Percentiles rank a stretch among this genome's conserved stretches.
Evolutionary conservation across 306 rosid species (phyloP).

Genomic region (Fragaria nilgerrensis): DNA sequence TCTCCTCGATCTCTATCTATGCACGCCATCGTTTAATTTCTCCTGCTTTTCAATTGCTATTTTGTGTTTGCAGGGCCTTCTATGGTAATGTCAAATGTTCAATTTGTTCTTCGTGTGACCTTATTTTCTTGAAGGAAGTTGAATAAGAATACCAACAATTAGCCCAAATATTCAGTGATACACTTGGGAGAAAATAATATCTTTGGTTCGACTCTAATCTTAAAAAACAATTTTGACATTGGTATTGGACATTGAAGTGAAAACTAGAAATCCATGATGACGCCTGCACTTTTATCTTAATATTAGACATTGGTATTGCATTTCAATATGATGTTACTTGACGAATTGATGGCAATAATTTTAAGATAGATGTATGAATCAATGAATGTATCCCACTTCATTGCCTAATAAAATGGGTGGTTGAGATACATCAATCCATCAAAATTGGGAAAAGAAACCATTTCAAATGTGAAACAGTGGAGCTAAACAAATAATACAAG

Average conservation of each 20-base stretch:
- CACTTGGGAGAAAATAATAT: neutral
- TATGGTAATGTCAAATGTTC: neutral
- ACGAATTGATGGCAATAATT: conserved; percentile 2
- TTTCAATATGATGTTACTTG: neutral
- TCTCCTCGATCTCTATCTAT: neutral
- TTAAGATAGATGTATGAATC: neutral
- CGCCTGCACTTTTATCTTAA: neutral
- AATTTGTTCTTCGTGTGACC: neutral
- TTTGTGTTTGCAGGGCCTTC: neutral
- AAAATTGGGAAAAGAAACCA: neutral
- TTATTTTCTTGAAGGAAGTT: neutral
- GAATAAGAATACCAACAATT: neutral
- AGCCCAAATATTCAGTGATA: neutral
- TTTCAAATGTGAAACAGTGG: neutral
- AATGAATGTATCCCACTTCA: neutral
- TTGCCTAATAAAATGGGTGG: neutral
- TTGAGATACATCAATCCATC: neutral
- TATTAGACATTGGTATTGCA: neutral
- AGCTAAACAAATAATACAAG: neutral
- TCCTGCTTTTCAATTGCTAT: neutral
- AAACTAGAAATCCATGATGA: neutral
- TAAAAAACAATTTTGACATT: neutral
- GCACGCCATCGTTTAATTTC: neutral
- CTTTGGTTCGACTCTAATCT: neutral
- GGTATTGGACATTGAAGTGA: no score